Evolutionary conservation across 495 filamentous ascomycete genomes (phyloP), one percentile per base, ranked within the genome.

Genomic region (Talaromyces stipitatus): DNA sequence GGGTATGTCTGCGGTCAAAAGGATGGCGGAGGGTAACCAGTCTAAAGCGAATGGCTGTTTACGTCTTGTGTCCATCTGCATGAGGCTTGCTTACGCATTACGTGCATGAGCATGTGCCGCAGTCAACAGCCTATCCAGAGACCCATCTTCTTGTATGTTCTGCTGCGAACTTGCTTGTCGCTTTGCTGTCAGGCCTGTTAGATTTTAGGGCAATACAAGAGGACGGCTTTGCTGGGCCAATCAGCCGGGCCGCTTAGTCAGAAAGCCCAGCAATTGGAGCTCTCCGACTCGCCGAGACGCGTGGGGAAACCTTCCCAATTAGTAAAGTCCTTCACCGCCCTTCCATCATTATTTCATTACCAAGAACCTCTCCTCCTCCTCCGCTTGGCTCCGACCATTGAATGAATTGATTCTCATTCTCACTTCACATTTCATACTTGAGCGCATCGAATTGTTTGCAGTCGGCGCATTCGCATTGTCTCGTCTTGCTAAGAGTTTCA

Each of bases 261-360:
- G n/a, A n/a, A n/a, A n/a, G n/a, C n/a, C n/a, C n/a, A n/a, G n/a
- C n/a, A n/a, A n/a, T n/a, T n/a, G n/a, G n/a, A n/a, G n/a, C n/a
- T n/a, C n/a, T n/a, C n/a, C n/a, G n/a, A n/a, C n/a, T n/a, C n/a
- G n/a, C n/a, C n/a, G n/a, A n/a, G 28, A 38, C 11, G 4, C 29
- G 27, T n/a, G 9, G 28, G 50, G 50, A 9, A 3, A 33, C 9
- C 32, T 54, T 54, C 51, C 51, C 30, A 24, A 54, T 54, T 27
- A 54, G 32, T 6, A 8, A 12, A 30, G n/a, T 8, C 20, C 55
- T 58, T 72, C 70, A 72, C 70, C 70, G 69, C 70, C 67, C 66
- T 72, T 72, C 67, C 60, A 10, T n/a, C n/a, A n/a, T 11, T 38
- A 32, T 54, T 54, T 58, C 8, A 43, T 43, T n/a, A n/a, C n/a